These are phyloP conservation scores for Pyrenophora graminea DNA, from an alignment of 2,329 filamentous ascomycete genomes.

Conservation along the genomic window DNA sequence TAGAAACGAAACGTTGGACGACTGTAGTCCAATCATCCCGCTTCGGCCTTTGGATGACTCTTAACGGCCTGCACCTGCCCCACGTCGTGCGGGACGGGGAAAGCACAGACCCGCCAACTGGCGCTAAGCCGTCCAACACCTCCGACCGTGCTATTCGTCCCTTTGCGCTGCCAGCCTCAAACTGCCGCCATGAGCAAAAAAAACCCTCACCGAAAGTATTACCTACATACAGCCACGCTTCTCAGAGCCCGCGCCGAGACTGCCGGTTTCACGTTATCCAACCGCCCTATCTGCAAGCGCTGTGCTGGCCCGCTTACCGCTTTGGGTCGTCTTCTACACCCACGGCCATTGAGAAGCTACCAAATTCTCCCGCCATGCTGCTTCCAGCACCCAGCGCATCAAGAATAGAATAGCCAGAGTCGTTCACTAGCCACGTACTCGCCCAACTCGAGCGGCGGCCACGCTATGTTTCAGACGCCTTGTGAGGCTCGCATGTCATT, in stretches of 20 bases:
- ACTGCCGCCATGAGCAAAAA: conserved; percentile 37
- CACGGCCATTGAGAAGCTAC: conserved; percentile 34
- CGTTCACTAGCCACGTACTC: conserved; percentile 39
- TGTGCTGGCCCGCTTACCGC: conserved; percentile 32
- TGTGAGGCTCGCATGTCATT: conserved; percentile 34
- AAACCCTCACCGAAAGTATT: conserved; percentile 12
- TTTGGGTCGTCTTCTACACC: conserved; percentile 28
- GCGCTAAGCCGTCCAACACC: conserved; percentile 38
- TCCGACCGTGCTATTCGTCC: conserved; percentile 36
- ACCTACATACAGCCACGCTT: not conserved
- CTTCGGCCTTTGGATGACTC: conserved; percentile 35
- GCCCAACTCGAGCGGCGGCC: conserved; percentile 30
- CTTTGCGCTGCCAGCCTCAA: conserved; percentile 33
- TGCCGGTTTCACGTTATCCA: conserved; percentile 45
- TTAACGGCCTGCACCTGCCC: conserved; percentile 28
- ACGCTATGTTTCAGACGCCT: conserved; percentile 45
- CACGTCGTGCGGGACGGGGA: conserved; percentile 19
- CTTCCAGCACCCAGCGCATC: conserved; percentile 19
- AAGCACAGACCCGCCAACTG: conserved; percentile 29
- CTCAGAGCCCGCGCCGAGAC: conserved; percentile 25
- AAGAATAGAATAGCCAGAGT: conserved; percentile 31
- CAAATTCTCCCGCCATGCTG: conserved; percentile 19
- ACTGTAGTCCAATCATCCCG: conserved; percentile 38
- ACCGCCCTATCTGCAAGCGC: conserved; percentile 44
- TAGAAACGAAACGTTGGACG: conserved; percentile 41